Percentiles rank a stretch among this genome's conserved stretches.
These are phyloP conservation scores for Aphanocladium album DNA, from an alignment of 2,329 filamentous ascomycete species.

Conservation along the genomic window DNA sequence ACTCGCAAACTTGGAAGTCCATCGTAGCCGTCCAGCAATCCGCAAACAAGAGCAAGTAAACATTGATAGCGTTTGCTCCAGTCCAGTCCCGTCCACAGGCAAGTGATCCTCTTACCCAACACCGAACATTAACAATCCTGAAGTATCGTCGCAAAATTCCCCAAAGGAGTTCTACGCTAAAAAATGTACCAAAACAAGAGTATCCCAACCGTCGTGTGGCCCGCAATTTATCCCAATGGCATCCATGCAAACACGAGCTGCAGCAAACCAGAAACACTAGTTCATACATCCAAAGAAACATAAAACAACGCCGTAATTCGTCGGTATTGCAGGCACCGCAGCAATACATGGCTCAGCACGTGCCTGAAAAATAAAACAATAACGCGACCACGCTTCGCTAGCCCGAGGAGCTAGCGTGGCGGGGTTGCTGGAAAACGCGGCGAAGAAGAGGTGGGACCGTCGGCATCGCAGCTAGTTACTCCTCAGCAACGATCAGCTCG, in stretches of 20 bases:
- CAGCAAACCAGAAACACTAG: not conserved
- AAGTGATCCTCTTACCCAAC: too few species aligned
- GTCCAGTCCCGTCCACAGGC: too few species aligned
- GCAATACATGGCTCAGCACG: not conserved
- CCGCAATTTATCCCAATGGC: not conserved
- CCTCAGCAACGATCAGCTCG: slow-evolving; percentile 21
- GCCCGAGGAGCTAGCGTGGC: not conserved
- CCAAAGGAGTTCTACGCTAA: slow-evolving; percentile 2
- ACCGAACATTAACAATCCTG: not conserved
- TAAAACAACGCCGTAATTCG: not conserved
- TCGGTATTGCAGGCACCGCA: too few species aligned
- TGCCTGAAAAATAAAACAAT: not conserved
- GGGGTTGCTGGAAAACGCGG: not conserved
- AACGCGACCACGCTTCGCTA: too few species aligned
- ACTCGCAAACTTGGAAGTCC: too few species aligned
- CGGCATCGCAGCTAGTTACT: not conserved
- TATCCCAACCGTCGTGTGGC: not conserved
- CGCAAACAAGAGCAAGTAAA: too few species aligned
- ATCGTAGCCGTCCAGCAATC: too few species aligned
- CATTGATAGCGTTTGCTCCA: too few species aligned
- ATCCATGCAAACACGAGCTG: not conserved
- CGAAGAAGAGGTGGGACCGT: not conserved
- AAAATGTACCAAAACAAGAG: not conserved
- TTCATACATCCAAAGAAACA: not conserved
- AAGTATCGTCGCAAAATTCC: not conserved